Evolutionary conservation across 495 filamentous ascomycete genomes (phyloP), one percentile per base, ranked within the genome.

Genomic region (Schizothecium vesticola): DNA sequence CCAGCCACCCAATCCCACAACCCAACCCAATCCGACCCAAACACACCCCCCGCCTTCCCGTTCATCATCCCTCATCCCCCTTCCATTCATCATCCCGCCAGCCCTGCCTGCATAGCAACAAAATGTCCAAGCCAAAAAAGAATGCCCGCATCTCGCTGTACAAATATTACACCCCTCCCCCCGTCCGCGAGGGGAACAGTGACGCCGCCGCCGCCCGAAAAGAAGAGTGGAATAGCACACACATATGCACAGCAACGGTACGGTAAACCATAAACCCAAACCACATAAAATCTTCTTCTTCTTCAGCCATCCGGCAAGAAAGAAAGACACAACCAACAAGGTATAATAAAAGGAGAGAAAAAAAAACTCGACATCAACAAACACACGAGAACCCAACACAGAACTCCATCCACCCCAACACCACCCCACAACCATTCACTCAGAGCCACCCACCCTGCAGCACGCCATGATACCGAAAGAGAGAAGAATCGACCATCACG

Each of bases 401-500:
- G 26, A n/a, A 63, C 56, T 67, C 13, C 65, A 57, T 19, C 59
- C n/a, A n/a, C n/a, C 60, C 51, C 56, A 67, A 60, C 65, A 26
- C 36, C 59, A n/a, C 31, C 10, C 26, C 58, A 55, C 56, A 57
- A 51, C 28, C 36, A 43, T 16, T 43, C 33, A 43, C 13, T 5
- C 33, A 16, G 13, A 33, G 31, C 11, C 31, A 33, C 31, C 28
- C 28, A 19, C 43, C 59, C 56, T 16, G 21, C 64, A 55, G 11
- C 56, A 12, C 26, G 16, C 24, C 55, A 12, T 29, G 26, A 33
- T 2, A 29, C 11, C 12, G 8, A 56, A 26, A 51, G 33, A 3
- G 11, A 56, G 13, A 67, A 24, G 33, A 31, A 61, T 29, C 13
- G 59, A 8, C 51, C n/a, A 58, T 89, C 82, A 99, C 61, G 93